Conservation (phyloP, 495 filamentous ascomycete genomes). For the Neurospora tetraspora region DNA sequence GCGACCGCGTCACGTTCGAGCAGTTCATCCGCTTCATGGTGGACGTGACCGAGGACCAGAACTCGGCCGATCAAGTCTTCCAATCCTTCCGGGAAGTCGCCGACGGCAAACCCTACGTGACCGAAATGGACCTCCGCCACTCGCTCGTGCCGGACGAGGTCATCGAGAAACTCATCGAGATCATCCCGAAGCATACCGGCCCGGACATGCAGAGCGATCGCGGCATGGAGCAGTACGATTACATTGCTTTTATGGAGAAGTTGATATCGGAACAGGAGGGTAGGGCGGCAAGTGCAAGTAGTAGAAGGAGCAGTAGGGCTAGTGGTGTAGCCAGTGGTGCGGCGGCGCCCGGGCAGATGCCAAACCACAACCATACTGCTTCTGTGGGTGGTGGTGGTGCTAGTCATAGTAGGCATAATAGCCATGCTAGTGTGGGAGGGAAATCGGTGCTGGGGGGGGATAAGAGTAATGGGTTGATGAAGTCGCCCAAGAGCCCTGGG, state of each 20-base stretch:
- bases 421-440: background rate
- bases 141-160: conserved; percentile 90
- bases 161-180: conserved; percentile 80
- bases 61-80: conserved; percentile 95
- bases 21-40: conserved; percentile 99
- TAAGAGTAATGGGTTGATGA: conserved; percentile 20
- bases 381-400: background rate
- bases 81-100: conserved; percentile 95
- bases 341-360: background rate
- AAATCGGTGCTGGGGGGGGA: conserved; percentile 12
- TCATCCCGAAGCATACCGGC: conserved; percentile 72
- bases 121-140: conserved; percentile 91
- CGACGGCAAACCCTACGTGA: conserved; percentile 97
- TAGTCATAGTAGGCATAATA: background rate
- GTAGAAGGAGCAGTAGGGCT: background rate
- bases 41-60: conserved; percentile 95
- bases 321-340: background rate
- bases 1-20: conserved; percentile 81
- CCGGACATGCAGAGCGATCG: conserved; percentile 72
- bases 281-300: background rate
- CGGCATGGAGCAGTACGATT: conserved; percentile 74
- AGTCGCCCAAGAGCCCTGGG: conserved; percentile 18
- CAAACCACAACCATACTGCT: background rate
- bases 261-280: conserved; percentile 36
- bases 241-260: conserved; percentile 86